Conservation (phyloP, 768 basidiomycete genomes). For the Pholiota molesta region DNA sequence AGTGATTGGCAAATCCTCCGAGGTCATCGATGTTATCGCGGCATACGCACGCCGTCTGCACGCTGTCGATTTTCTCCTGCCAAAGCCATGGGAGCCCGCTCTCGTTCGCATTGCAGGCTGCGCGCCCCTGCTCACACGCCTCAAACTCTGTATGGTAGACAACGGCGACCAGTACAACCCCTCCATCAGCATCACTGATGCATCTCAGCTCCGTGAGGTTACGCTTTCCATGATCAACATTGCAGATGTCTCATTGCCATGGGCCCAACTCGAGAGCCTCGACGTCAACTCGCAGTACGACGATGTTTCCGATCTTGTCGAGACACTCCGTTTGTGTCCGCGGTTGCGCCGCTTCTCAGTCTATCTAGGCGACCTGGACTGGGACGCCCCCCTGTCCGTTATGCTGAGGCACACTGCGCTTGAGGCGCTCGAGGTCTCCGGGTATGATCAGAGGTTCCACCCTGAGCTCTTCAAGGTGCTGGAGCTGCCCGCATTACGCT, state of each 20-base stretch:
- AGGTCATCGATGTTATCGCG: slow-evolving; percentile 19
- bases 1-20: slow-evolving; percentile 15
- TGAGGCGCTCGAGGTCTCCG: slow-evolving; percentile 18
- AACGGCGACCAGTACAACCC: neutral
- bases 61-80: slow-evolving; percentile 22
- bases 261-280: slow-evolving; percentile 18
- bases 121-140: slow-evolving; percentile 17
- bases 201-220: slow-evolving; percentile 19
- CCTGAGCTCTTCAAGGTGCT: slow-evolving; percentile 14
- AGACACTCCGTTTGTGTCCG: slow-evolving; percentile 16
- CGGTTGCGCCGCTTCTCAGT: neutral
- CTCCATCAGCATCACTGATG: slow-evolving; percentile 12
- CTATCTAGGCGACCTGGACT: neutral
- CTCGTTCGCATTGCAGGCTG: slow-evolving; percentile 14
- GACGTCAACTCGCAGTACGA: slow-evolving; percentile 15
- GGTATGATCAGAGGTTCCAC: slow-evolving; percentile 10
- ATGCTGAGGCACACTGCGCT: slow-evolving; percentile 15
- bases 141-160: slow-evolving; percentile 21
- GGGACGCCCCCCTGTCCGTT: neutral
- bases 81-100: slow-evolving; percentile 16
- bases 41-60: slow-evolving; percentile 22
- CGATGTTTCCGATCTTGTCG: slow-evolving; percentile 16
- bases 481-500: slow-evolving; percentile 20
- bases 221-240: slow-evolving; percentile 20
- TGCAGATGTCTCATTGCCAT: slow-evolving; percentile 21